phyloP scores from a whole-genome alignment of 2,329 filamentous ascomycete genomes.

The Pseudocercospora macadamiae region DNA sequence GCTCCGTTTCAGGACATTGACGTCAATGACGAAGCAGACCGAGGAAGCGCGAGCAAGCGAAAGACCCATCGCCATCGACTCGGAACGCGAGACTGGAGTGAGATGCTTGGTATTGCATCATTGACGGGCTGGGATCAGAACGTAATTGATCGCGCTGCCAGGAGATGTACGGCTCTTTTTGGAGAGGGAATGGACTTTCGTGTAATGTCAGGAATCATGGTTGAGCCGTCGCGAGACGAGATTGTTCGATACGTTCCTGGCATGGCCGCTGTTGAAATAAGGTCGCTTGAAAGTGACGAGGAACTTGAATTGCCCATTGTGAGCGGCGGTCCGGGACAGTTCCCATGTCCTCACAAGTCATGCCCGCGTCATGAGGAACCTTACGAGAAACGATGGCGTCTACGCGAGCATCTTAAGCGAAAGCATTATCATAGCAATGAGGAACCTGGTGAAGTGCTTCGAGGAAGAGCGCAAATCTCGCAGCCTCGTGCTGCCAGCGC shows the following conservation, averaged over 20 bases:
- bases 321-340: too few species aligned
- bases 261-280: too few species aligned
- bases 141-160: conserved; percentile 69
- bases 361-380: conserved; percentile 34
- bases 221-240: conserved; percentile 19
- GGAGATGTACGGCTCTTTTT: conserved; percentile 77
- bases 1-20: neutral
- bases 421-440: conserved; percentile 30
- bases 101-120: conserved; percentile 77
- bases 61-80: conserved; percentile 25
- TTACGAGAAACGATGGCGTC: conserved; percentile 33
- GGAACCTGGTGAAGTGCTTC: neutral
- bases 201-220: conserved; percentile 18
- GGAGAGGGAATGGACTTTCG: conserved; percentile 63
- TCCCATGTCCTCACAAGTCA: conserved; percentile 31
- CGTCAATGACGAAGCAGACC: neutral
- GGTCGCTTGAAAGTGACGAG: too few species aligned
- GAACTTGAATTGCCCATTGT: too few species aligned
- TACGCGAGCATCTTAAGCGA: conserved; percentile 39
- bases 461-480: too few species aligned
- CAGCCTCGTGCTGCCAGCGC: too few species aligned
- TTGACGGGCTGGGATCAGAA: conserved; percentile 69
- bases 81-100: conserved; percentile 76
- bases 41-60: neutral
- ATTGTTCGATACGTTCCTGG: conserved; percentile 42